phyloP scores from a whole-genome alignment of 805 yeast genomes.

The Candida glaebosa region DNA sequence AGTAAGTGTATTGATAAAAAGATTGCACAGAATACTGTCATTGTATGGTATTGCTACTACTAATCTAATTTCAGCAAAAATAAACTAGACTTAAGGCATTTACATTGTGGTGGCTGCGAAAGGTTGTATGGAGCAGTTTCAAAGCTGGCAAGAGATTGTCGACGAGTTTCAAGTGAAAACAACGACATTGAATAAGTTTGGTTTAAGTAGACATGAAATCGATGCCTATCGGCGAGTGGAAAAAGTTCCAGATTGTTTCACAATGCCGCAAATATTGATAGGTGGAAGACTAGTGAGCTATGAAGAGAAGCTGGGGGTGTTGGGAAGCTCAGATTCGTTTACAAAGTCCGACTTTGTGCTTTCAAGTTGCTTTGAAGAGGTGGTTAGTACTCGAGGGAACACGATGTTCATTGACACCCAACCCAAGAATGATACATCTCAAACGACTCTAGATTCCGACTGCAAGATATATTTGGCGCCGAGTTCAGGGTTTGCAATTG shows the following conservation, averaged over 20 bases:
- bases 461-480: too few relatives aligned
- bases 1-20: too few relatives aligned
- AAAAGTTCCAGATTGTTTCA: constrained; percentile 2
- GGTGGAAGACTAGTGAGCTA: neutral
- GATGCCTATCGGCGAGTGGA: constrained; percentile 5
- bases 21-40: too few relatives aligned
- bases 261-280: constrained; percentile 7
- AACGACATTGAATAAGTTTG: constrained; percentile 8
- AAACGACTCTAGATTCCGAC: too few relatives aligned
- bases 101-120: neutral
- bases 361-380: neutral
- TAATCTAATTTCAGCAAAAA: too few relatives aligned
- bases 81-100: too few relatives aligned
- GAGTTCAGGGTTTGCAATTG: neutral
- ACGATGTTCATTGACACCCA: neutral
- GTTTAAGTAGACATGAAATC: constrained; percentile 4
- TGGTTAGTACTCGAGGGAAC: neutral
- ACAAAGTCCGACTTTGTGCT: neutral
- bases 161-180: constrained; percentile 3
- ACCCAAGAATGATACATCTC: too few relatives aligned
- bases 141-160: constrained; percentile 6
- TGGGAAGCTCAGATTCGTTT: neutral
- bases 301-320: neutral
- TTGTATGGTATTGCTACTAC: too few relatives aligned
- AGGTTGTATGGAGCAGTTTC: constrained; percentile 2